Percentiles rank a stretch among this genome's conserved stretches.
These are phyloP conservation scores for Zygosaccharomyces bisporus DNA, from an alignment of 805 yeast genomes.

Conservation along the genomic window DNA sequence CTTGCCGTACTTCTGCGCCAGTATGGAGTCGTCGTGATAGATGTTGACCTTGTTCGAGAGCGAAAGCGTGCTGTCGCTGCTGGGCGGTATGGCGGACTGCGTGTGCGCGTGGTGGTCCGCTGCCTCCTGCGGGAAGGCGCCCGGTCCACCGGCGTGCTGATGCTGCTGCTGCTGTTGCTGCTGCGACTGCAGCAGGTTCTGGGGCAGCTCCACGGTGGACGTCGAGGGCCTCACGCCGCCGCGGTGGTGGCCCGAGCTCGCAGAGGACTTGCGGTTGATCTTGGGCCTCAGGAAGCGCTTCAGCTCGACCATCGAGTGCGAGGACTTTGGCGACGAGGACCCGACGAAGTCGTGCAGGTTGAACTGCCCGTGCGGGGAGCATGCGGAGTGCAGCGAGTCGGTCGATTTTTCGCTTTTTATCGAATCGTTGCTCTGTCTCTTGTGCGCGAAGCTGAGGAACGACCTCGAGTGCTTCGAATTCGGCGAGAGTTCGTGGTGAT, in stretches of 20 bases:
- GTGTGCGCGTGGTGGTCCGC: slow-evolving; percentile 30
- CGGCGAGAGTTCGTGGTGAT: slow-evolving; percentile 10
- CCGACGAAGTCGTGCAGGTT: slow-evolving; percentile 7
- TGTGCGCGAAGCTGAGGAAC: slow-evolving; percentile 31
- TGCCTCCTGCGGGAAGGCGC: background rate
- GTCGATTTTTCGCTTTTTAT: slow-evolving; percentile 31
- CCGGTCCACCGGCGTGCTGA: background rate
- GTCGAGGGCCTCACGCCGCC: slow-evolving; percentile 3
- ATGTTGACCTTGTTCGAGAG: slow-evolving; percentile 37
- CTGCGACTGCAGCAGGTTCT: slow-evolving; percentile 1
- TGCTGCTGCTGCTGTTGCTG: slow-evolving; percentile 1
- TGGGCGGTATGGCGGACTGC: slow-evolving; percentile 38
- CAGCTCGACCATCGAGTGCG: slow-evolving; percentile 61
- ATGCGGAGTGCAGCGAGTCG: slow-evolving; percentile 23
- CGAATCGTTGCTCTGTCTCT: slow-evolving; percentile 33
- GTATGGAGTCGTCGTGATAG: slow-evolving; percentile 48
- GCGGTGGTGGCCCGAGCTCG: slow-evolving; percentile 6
- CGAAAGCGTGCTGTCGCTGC: slow-evolving; percentile 35
- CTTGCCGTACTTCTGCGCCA: slow-evolving; percentile 63
- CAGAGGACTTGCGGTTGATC: slow-evolving; percentile 23
- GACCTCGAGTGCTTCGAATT: slow-evolving; percentile 27
- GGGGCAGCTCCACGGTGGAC: slow-evolving; percentile 4
- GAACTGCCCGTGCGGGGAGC: slow-evolving; percentile 9
- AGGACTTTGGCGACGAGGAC: slow-evolving; percentile 26
- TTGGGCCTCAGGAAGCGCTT: slow-evolving; percentile 67